phyloP scores from a whole-genome alignment of 148 eudicot genomes.

The Vaccinium myrtillus region DNA sequence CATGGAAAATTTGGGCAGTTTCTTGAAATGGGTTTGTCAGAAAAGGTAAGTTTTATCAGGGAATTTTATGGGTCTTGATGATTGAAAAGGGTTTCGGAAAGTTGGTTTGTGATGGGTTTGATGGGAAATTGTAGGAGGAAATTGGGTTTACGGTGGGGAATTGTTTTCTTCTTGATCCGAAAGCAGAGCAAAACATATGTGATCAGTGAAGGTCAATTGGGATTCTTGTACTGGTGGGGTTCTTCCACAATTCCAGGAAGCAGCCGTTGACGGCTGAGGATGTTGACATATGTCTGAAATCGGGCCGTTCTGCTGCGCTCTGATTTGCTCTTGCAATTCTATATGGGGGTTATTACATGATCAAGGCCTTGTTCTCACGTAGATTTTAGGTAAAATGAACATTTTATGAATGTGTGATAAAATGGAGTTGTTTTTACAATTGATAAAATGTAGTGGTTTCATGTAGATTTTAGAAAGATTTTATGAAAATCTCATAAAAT shows the following conservation, averaged over 20 bases:
- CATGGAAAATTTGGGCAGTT: constrained; percentile 11
- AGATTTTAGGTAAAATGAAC: too few relatives aligned
- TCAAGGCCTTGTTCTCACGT: too few relatives aligned
- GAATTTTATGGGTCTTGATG: neutral
- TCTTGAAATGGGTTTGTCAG: neutral
- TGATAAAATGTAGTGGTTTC: too few relatives aligned
- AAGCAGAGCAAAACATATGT: neutral
- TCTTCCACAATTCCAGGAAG: neutral
- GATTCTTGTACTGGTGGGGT: neutral
- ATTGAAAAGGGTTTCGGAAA: neutral
- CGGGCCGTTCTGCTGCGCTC: too few relatives aligned
- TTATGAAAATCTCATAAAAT: too few relatives aligned
- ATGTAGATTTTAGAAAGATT: too few relatives aligned
- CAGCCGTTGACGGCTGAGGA: neutral
- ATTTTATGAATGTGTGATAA: too few relatives aligned
- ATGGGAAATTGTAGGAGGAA: neutral
- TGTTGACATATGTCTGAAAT: neutral
- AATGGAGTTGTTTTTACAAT: too few relatives aligned
- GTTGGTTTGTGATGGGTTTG: neutral
- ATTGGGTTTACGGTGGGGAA: neutral
- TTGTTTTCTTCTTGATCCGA: neutral
- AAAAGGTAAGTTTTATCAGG: neutral
- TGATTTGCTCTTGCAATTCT: too few relatives aligned
- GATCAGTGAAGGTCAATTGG: neutral
- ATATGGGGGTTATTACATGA: too few relatives aligned